Evolutionary conservation across 1,284 basidiomycete genomes (phyloP), one percentile per base, ranked within the genome.

Genomic region (Cryptococcus wingfieldii): DNA sequence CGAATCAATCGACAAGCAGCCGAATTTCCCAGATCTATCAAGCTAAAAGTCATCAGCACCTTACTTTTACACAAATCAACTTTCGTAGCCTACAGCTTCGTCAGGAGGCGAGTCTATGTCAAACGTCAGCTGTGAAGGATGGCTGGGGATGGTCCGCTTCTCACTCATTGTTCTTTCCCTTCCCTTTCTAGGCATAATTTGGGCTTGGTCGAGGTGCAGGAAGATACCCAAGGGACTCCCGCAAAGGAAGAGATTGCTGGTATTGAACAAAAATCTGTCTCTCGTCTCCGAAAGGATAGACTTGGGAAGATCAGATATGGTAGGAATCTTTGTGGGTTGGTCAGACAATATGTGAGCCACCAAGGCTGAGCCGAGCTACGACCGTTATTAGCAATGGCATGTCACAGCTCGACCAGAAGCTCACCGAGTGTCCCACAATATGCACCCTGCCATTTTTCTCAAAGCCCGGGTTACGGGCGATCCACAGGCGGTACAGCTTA

Each of bases 181-280:
- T 2, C 81, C 81, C 61, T 78, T 78, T 16, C 82, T 71, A 0
- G 82, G 81, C 59, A 82, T 80, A 16, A 83, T 63, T 59, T 82
- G 81, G 0, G 80, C 77, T 43, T 80, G 79, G 51, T 81, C 77
- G 6, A 83, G 68, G 58, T 81, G 81, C 12, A 82, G 70, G 64
- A 83, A 82, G 28, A 83, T 71, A 0, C 80, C 79, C 1, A 83
- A 69, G 1, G 82, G 82, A 51, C 79, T 80, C 5, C 82, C 82
- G 14, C 78, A 72, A 8, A 80, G 72, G 66, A 81, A 83, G 18
- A 82, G 71, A 58, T 76, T 77, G 55, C 77, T 77, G 4, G 77
- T 77, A 54, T 80, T 79, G 76, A 80, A 80, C n/a, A 80, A 60
- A 58, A 80, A 80, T 18, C 76, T 66, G 54, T 77, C 69, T 34